Base-by-base conservation (phyloP, 306 rosid genomes). In the Malus sylvestris region DNA sequence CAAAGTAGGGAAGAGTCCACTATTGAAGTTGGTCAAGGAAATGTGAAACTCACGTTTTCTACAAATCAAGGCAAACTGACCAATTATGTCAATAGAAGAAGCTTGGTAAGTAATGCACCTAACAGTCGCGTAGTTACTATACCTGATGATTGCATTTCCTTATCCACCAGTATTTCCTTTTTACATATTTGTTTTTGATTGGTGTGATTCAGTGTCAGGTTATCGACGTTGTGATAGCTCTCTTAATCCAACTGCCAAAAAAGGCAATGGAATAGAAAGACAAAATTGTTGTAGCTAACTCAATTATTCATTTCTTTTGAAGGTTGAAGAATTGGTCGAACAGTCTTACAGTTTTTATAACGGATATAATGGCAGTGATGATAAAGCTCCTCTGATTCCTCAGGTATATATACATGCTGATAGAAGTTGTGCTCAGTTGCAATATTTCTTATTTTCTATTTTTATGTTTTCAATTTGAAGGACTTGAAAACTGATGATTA, bases 1-100 rank as follows among this genome's bases (percentile, higher is more conserved):
- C 82, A 75, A 6, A 75, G 71, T 38, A 27, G 70, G 52, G 86
- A 80, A 77, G 57, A 73, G 45, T 77, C 86, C 10, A 80, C 80
- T 42, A 55, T 87, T 80, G 78, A 80, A 80, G 87, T 87, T 70
- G 91, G 88, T 42, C 81, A 75, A 44, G 88, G 86, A 80, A 82
- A 87, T 74, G 67, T 87, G 73, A 83, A 68, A 81, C 91, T 87
- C 62, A 71, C 76, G 19, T 80, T 87, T 76, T 87, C 87, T 59
- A 42, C 76, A 4, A 72, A 79, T 59, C 73, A 82, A 78, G 80
- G 79, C 13, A 84, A 82, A 78, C 40, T 80, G 70, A 80, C 44
- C 38, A 79, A 76, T 6, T 87, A 87, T 64, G 79, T 74, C 65
- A 84, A 87, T 64, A 82, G 80, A 65, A 82, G 75, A 79, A 84